Conservation (phyloP, 106 monocot genomes). For the Posidonia australis region DNA sequence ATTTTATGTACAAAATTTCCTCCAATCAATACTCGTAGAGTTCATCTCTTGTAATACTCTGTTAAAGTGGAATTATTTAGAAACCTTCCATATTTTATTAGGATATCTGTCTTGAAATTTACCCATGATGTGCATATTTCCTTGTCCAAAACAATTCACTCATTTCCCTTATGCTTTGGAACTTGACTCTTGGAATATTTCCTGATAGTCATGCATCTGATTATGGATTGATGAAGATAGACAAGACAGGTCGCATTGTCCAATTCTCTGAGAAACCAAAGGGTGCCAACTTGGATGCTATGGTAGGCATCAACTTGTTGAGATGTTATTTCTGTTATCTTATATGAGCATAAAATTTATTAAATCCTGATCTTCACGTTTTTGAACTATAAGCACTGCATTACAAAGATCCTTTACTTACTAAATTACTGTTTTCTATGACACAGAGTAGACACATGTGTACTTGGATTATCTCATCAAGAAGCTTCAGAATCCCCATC, state of each 20-base stretch:
- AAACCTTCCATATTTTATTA: too few species aligned
- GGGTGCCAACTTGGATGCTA: slow-evolving; percentile 55
- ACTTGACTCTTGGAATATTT: too few species aligned
- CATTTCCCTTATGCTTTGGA: neutral
- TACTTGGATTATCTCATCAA: slow-evolving; percentile 42
- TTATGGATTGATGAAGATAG: slow-evolving; percentile 81
- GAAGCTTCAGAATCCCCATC: slow-evolving; percentile 51
- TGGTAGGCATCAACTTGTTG: slow-evolving; percentile 36
- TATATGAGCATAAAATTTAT: neutral
- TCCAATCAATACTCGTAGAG: too few species aligned
- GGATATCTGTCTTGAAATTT: too few species aligned
- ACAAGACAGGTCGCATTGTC: slow-evolving; percentile 49
- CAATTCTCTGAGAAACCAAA: slow-evolving; percentile 88
- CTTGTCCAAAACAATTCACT: too few species aligned
- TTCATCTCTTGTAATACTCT: too few species aligned
- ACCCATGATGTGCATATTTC: too few species aligned
- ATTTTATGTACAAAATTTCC: too few species aligned
- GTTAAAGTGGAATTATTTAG: too few species aligned
- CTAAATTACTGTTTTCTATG: neutral
- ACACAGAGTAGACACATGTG: slow-evolving; percentile 59
- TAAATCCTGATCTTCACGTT: too few species aligned
- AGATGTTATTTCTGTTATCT: neutral
- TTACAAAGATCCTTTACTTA: too few species aligned
- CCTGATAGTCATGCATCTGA: slow-evolving; percentile 74
- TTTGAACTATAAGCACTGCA: too few species aligned